Percentiles rank a stretch among this genome's conserved stretches.
phyloP scores from a whole-genome alignment of 495 filamentous ascomycete species.

The Margaritispora aquatica region DNA sequence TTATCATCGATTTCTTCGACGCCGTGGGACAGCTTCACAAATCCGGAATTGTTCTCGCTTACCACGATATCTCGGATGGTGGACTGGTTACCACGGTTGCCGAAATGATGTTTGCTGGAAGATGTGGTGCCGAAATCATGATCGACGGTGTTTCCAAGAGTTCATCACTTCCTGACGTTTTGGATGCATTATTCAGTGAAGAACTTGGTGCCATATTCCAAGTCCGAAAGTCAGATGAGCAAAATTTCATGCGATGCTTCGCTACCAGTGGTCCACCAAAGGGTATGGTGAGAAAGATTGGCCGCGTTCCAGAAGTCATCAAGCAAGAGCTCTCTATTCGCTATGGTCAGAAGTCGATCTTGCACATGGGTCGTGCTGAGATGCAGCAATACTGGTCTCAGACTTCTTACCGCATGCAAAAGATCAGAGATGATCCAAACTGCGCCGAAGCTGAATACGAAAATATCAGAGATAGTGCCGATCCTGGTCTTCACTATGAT shows the following conservation, averaged over 20 bases:
- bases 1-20: constrained; percentile 88
- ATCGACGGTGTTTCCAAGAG: constrained; percentile 61
- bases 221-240: constrained; percentile 76
- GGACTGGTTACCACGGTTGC: constrained; percentile 86
- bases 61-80: constrained; percentile 92
- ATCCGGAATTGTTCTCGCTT: constrained; percentile 81
- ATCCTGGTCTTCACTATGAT: constrained; percentile 83
- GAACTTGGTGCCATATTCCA: constrained; percentile 98
- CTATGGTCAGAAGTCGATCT: constrained; percentile 59
- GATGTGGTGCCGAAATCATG: constrained; percentile 82
- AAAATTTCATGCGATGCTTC: constrained; percentile 82
- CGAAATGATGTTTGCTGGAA: constrained; percentile 98
- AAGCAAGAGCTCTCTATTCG: constrained; percentile 77
- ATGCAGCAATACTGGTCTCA: constrained; percentile 86
- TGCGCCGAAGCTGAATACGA: constrained; percentile 85
- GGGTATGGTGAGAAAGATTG: constrained; percentile 76
- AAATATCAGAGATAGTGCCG: constrained; percentile 63
- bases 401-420: constrained; percentile 89
- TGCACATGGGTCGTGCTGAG: constrained; percentile 58
- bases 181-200: constrained; percentile 86
- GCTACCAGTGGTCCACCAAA: constrained; percentile 84
- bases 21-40: constrained; percentile 83
- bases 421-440: constrained; percentile 77
- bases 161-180: constrained; percentile 51
- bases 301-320: constrained; percentile 55